Conservation (phyloP, 306 rosid species). For the Boehmeria nivea region DNA sequence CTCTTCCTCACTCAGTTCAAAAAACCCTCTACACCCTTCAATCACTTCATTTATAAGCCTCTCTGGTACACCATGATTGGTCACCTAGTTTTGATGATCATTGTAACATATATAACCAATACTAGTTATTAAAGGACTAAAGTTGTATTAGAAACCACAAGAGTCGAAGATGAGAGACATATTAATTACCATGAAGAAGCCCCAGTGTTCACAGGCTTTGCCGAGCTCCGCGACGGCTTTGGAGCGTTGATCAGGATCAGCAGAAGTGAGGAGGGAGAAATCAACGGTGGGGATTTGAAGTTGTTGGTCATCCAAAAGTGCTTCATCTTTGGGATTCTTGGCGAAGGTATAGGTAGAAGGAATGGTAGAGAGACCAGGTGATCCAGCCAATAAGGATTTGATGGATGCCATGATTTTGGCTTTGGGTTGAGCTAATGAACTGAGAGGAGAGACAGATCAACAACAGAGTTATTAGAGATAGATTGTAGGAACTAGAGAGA, state of each 20-base stretch:
- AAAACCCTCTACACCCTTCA: conserved; percentile 30
- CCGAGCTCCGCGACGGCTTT: conserved; percentile 29
- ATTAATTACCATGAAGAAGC: conserved; percentile 49
- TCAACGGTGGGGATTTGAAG: conserved; percentile 35
- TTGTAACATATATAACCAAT: too few species aligned
- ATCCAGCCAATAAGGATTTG: not conserved
- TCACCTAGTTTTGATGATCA: conserved; percentile 23
- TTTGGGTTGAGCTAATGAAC: too few species aligned
- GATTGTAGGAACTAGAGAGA: too few species aligned
- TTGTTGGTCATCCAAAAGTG: too few species aligned
- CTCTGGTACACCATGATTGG: conserved; percentile 48
- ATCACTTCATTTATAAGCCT: conserved; percentile 31
- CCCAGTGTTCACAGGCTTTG: conserved; percentile 51
- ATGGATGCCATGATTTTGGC: not conserved
- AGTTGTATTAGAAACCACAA: too few species aligned
- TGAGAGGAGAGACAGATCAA: too few species aligned
- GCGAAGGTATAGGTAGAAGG: too few species aligned
- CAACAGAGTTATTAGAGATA: too few species aligned
- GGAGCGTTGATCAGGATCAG: conserved; percentile 20
- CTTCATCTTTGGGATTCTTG: too few species aligned
- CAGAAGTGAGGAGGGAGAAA: conserved; percentile 33
- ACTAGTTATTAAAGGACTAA: too few species aligned
- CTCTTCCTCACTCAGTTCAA: conserved; percentile 39
- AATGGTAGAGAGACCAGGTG: not conserved
- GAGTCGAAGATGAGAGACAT: too few species aligned